Evolutionary conservation across 345 rosid species (phyloP).

Genomic region (Erucastrum elatum): DNA sequence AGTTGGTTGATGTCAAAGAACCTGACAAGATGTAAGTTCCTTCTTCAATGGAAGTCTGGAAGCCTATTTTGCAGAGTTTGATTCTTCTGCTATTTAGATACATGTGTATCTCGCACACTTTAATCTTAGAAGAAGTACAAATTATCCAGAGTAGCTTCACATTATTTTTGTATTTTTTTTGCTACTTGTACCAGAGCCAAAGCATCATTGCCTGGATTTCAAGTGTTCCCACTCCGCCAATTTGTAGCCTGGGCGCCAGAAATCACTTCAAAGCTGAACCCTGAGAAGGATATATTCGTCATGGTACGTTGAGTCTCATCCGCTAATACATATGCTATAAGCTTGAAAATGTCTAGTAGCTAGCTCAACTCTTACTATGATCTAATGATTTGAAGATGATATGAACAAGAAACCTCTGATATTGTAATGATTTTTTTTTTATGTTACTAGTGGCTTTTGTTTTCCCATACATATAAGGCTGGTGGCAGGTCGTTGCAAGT

Average conservation of each 20-base stretch:
- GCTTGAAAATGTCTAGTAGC: not conserved
- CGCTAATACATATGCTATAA: slow-evolving; percentile 11
- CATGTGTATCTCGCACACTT: slow-evolving; percentile 21
- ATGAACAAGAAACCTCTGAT: slow-evolving; percentile 11
- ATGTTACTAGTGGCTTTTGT: slow-evolving; percentile 2
- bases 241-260: slow-evolving; percentile 90
- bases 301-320: slow-evolving; percentile 52
- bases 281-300: slow-evolving; percentile 71
- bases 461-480: slow-evolving; percentile 8
- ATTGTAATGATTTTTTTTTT: not conserved
- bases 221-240: slow-evolving; percentile 77
- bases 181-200: slow-evolving; percentile 46
- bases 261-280: slow-evolving; percentile 61
- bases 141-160: slow-evolving; percentile 2
- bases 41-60: not conserved
- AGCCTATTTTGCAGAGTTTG: slow-evolving; percentile 13
- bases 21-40: slow-evolving; percentile 80
- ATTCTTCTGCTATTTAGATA: slow-evolving; percentile 9
- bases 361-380: slow-evolving; percentile 2
- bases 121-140: not conserved
- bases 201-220: slow-evolving; percentile 80
- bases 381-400: not conserved
- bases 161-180: not conserved
- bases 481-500: slow-evolving; percentile 84
- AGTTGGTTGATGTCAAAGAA: slow-evolving; percentile 88